phyloP scores from a whole-genome alignment of 2,329 filamentous ascomycete genomes.

The Colletotrichum noveboracense region DNA sequence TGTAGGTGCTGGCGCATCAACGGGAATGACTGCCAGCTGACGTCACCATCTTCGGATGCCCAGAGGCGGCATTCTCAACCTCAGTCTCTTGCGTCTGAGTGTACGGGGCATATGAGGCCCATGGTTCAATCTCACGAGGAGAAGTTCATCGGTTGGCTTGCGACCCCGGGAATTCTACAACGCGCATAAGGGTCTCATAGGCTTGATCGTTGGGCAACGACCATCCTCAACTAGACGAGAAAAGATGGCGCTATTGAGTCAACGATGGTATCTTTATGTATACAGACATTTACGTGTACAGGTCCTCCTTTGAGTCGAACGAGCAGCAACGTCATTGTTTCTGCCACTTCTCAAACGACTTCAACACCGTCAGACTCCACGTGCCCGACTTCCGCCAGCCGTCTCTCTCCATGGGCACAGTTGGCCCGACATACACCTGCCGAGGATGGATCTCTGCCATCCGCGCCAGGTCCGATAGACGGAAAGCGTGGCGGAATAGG shows the following conservation, averaged over 20 bases:
- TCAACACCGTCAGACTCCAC: neutral
- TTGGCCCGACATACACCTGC: neutral
- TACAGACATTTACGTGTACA: neutral
- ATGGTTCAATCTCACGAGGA: neutral
- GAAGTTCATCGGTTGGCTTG: neutral
- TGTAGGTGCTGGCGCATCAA: no score
- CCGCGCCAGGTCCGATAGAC: neutral
- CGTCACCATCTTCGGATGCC: no score
- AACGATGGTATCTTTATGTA: neutral
- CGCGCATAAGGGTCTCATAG: no score
- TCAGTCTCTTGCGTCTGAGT: no score
- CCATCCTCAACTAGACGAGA: neutral
- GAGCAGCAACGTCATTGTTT: neutral
- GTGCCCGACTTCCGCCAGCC: neutral
- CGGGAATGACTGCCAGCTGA: no score
- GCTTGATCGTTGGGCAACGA: neutral
- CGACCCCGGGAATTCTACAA: fast-evolving
- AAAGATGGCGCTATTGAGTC: neutral
- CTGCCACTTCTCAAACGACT: slow-evolving; percentile 2
- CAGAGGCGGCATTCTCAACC: no score
- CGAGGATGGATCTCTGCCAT: neutral
- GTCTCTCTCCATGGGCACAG: neutral
- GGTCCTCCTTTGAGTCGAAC: neutral
- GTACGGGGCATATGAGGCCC: no score
- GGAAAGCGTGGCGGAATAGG: neutral